These are phyloP conservation scores for Arthrobotrys megalospora DNA, from an alignment of 2,329 filamentous ascomycete species.

Conservation along the genomic window DNA sequence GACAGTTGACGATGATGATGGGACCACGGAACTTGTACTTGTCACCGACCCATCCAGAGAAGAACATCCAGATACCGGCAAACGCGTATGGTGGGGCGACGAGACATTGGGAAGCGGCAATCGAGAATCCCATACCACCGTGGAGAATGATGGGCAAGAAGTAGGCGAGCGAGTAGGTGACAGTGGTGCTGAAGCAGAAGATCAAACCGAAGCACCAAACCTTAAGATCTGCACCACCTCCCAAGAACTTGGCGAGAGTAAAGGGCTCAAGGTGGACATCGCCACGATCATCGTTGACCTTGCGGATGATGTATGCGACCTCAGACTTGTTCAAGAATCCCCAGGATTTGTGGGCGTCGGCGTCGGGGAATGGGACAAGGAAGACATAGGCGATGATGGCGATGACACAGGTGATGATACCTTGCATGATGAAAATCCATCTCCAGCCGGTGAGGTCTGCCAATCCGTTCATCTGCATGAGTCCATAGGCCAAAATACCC, in stretches of 20 bases:
- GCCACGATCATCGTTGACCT: conserved; percentile 73
- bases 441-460: conserved; percentile 72
- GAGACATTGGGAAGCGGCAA: conserved; percentile 78
- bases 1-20: conserved; percentile 76
- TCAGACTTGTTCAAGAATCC: conserved; percentile 72
- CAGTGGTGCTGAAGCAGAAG: conserved; percentile 78
- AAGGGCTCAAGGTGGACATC: conserved; percentile 71
- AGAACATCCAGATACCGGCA: conserved; percentile 76
- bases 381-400: conserved; percentile 72
- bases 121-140: conserved; percentile 75
- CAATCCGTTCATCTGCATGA: conserved; percentile 69
- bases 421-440: conserved; percentile 65
- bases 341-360: conserved; percentile 68
- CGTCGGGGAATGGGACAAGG: conserved; percentile 77
- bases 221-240: conserved; percentile 67
- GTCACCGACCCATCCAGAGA: conserved; percentile 77
- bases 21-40: conserved; percentile 77
- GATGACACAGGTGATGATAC: conserved; percentile 72
- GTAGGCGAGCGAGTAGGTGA: conserved; percentile 82
- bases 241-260: conserved; percentile 75
- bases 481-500: conserved; percentile 79
- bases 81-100: conserved; percentile 79
- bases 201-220: conserved; percentile 70
- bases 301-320: conserved; percentile 66
- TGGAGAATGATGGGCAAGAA: conserved; percentile 83